Conservation (phyloP, 179 eudicot genomes). For the Gypsophila paniculata region DNA sequence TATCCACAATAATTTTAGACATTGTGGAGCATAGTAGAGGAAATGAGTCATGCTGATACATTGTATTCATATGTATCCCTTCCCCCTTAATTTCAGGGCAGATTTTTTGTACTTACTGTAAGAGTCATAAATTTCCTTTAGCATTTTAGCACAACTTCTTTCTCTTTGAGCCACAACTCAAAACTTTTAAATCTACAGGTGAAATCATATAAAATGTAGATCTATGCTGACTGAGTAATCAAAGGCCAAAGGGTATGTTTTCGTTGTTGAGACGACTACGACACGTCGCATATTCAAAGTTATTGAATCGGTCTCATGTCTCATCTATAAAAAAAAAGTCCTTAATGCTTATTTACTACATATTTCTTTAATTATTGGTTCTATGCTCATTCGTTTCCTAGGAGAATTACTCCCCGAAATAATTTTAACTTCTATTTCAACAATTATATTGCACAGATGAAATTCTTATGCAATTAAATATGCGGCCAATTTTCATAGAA, state of each 20-base stretch:
- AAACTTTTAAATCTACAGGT: neutral
- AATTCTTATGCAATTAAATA: neutral
- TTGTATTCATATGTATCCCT: neutral
- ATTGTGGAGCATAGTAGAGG: neutral
- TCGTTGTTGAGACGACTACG: too few species aligned
- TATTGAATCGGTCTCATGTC: too few species aligned
- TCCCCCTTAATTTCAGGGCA: neutral
- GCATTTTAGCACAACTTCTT: neutral
- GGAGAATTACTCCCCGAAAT: too few species aligned
- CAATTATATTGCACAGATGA: neutral
- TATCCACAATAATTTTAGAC: constrained; percentile 14
- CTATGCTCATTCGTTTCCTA: too few species aligned
- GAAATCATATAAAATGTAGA: neutral
- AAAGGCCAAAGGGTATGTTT: neutral
- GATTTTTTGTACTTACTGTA: neutral
- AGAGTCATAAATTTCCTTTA: neutral
- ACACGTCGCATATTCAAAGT: too few species aligned
- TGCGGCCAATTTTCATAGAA: neutral
- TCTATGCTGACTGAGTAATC: neutral
- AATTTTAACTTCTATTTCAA: neutral
- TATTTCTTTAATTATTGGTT: too few species aligned
- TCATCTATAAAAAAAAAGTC: too few species aligned
- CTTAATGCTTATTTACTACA: too few species aligned
- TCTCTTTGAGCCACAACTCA: neutral
- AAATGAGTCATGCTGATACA: neutral